Percentiles rank a stretch among this genome's conserved stretches.
phyloP scores from a whole-genome alignment of 2,329 filamentous ascomycete genomes.

The Diaporthe australafricana region DNA sequence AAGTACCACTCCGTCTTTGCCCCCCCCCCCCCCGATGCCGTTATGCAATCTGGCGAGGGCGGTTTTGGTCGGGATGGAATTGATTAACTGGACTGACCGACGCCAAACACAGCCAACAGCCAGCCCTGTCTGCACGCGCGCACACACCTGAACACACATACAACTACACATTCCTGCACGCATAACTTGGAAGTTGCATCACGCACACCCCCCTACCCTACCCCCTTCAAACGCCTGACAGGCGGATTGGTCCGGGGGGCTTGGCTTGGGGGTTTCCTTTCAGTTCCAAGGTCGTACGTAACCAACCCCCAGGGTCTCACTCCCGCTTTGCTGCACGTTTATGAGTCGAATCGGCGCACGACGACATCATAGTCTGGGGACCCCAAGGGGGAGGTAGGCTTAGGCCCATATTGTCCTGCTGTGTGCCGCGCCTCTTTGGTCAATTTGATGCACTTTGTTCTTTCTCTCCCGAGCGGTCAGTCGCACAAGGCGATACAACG shows the following conservation, averaged over 20 bases:
- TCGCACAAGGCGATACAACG: not conserved
- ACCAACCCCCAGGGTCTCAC: too few species aligned
- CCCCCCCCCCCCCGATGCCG: not conserved
- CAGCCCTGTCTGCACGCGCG: too few species aligned
- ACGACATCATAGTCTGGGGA: slow-evolving; percentile 10
- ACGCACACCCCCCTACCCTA: not conserved
- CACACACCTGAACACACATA: too few species aligned
- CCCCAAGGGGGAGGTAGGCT: not conserved
- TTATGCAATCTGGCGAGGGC: slow-evolving; percentile 23
- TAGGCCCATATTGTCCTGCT: not conserved
- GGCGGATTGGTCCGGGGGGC: too few species aligned
- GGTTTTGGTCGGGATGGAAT: not conserved
- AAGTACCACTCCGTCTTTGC: too few species aligned
- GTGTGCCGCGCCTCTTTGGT: not conserved
- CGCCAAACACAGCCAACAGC: slow-evolving; percentile 1
- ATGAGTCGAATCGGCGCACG: slow-evolving; percentile 4
- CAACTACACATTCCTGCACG: not conserved
- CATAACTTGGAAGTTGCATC: slow-evolving; percentile 22
- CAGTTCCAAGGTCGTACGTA: slow-evolving; percentile 2
- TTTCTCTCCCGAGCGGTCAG: not conserved
- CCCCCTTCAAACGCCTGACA: not conserved
- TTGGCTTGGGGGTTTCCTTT: too few species aligned
- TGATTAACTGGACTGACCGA: not conserved
- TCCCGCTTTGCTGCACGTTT: slow-evolving; percentile 5
- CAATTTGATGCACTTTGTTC: not conserved